Evolutionary conservation across 1,284 basidiomycete species (phyloP).

Genomic region (Puccinia hordei): DNA sequence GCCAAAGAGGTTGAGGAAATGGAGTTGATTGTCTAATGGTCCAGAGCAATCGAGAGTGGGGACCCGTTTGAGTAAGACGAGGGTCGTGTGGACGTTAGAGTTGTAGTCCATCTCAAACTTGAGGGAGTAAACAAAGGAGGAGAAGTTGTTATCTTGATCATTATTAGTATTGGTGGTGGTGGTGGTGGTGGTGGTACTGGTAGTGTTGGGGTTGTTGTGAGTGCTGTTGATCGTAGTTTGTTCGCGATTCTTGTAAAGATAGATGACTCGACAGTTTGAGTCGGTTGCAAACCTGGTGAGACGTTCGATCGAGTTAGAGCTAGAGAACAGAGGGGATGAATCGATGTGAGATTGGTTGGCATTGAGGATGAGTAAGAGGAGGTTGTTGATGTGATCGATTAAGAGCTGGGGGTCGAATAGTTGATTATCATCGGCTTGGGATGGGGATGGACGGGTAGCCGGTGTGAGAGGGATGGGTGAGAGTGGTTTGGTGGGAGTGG

Average conservation of each 20-base stretch:
- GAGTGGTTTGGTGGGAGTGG: not conserved
- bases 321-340: constrained; percentile 67
- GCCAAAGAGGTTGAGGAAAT: constrained; percentile 88
- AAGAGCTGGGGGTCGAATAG: constrained; percentile 25
- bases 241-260: constrained; percentile 74
- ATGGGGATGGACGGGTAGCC: not conserved
- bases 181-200: not conserved
- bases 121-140: constrained; percentile 68
- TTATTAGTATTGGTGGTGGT: not conserved
- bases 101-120: constrained; percentile 77
- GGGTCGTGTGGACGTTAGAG: constrained; percentile 75
- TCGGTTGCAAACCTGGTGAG: constrained; percentile 73
- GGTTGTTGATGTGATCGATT: constrained; percentile 66
- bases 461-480: not conserved
- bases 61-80: constrained; percentile 91
- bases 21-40: constrained; percentile 81
- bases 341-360: constrained; percentile 68
- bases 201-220: not conserved
- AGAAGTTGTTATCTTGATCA: constrained; percentile 34
- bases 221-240: constrained; percentile 68
- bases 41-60: constrained; percentile 76
- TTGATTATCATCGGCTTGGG: constrained; percentile 21
- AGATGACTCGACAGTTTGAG: constrained; percentile 65
- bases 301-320: constrained; percentile 67
- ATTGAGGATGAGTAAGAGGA: constrained; percentile 75